Percentiles rank a stretch among this genome's conserved stretches.
phyloP scores from a whole-genome alignment of 2,329 filamentous ascomycete species.

The Fonsecaea pedrosoi region DNA sequence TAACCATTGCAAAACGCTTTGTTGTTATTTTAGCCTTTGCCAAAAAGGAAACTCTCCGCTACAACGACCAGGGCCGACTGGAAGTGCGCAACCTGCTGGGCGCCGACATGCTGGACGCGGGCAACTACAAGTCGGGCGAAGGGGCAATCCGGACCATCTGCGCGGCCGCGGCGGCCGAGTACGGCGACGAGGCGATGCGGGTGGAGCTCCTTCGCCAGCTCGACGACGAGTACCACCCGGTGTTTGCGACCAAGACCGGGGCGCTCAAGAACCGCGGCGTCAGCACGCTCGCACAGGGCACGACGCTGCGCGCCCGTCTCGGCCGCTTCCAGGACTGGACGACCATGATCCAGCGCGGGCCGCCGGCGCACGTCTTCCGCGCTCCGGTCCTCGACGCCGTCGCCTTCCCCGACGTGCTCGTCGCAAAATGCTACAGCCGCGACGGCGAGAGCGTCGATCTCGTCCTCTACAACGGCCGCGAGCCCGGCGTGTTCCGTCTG shows the following conservation, averaged over 20 bases:
- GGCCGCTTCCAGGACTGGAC: slow-evolving; percentile 30
- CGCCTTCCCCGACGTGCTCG: slow-evolving; percentile 30
- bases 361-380: slow-evolving; percentile 11
- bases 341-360: slow-evolving; percentile 24
- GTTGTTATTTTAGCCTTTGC: slow-evolving; percentile 20
- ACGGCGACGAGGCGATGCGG: slow-evolving; percentile 29
- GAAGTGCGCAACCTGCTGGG: slow-evolving; percentile 30
- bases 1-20: not conserved
- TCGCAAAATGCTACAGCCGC: slow-evolving; percentile 26
- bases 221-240: slow-evolving; percentile 33
- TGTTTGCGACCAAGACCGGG: slow-evolving; percentile 22
- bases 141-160: slow-evolving; percentile 25
- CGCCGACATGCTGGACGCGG: slow-evolving; percentile 36
- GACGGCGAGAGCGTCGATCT: slow-evolving; percentile 28
- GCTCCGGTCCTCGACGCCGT: slow-evolving; percentile 27
- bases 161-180: slow-evolving; percentile 30
- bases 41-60: slow-evolving; percentile 28
- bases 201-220: slow-evolving; percentile 26
- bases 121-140: slow-evolving; percentile 34
- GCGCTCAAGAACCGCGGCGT: slow-evolving; percentile 31
- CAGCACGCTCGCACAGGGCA: slow-evolving; percentile 21
- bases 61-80: slow-evolving; percentile 25
- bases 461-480: slow-evolving; percentile 23
- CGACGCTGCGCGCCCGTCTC: slow-evolving; percentile 17
- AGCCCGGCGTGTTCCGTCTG: slow-evolving; percentile 18